Evolutionary conservation across 176 grass and related monocot genomes (phyloP).

Genomic region (Eleusine coracana): DNA sequence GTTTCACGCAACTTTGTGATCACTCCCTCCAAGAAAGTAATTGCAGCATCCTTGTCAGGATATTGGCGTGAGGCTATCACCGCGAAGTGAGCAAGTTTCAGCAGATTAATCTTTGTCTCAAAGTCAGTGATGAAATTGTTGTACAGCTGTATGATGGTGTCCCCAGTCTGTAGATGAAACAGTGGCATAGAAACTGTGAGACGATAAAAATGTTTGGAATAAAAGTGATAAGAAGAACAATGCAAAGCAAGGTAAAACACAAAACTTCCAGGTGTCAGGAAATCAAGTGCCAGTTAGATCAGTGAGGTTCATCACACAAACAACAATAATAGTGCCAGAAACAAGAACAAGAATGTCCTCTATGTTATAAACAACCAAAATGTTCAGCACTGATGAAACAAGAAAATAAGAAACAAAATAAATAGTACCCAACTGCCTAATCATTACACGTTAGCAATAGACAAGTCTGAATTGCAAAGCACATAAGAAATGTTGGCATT

Average conservation of each 20-base stretch:
- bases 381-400: too few species aligned
- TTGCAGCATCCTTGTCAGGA: slow-evolving; percentile 71
- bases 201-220: not conserved
- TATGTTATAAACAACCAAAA: not conserved
- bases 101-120: slow-evolving; percentile 86
- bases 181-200: not conserved
- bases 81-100: slow-evolving; percentile 87
- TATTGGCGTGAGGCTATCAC: slow-evolving; percentile 82
- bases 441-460: not conserved
- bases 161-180: slow-evolving; percentile 57
- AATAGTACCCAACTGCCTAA: not conserved
- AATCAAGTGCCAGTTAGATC: not conserved
- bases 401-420: not conserved
- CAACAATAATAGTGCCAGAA: not conserved
- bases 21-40: slow-evolving; percentile 74
- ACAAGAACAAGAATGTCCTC: not conserved
- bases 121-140: slow-evolving; percentile 90
- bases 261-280: not conserved
- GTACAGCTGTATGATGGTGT: slow-evolving; percentile 90
- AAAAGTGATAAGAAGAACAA: not conserved
- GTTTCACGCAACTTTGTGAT: slow-evolving; percentile 73
- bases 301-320: not conserved
- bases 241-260: not conserved
- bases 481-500: not conserved
- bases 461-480: not conserved